Conservation (phyloP, 208 protist genomes). For the Leishmania turanica region DNA sequence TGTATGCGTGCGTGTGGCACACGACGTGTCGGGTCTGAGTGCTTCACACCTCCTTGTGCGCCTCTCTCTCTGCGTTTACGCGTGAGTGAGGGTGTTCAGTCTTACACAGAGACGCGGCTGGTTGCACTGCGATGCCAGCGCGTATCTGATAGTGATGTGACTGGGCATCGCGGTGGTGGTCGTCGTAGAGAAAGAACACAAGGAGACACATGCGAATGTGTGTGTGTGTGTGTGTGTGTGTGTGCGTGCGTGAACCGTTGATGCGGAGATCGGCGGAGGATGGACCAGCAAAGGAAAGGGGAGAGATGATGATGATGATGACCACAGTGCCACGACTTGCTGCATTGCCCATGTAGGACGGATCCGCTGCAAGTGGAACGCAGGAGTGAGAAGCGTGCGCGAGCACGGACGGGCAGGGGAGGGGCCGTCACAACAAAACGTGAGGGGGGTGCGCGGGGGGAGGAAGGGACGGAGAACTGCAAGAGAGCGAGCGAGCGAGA, state of each 20-base stretch:
- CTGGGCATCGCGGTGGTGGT: neutral
- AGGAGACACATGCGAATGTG: neutral
- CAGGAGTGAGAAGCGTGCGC: too few relatives aligned
- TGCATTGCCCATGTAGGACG: too few relatives aligned
- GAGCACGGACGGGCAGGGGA: too few relatives aligned
- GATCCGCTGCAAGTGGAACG: too few relatives aligned
- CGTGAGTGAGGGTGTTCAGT: neutral
- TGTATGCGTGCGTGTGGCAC: neutral
- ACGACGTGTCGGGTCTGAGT: neutral
- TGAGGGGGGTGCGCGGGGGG: too few relatives aligned
- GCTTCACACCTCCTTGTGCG: neutral
- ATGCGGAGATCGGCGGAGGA: neutral
- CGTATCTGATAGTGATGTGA: neutral
- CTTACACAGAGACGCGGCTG: neutral
- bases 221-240: neutral
- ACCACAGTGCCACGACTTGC: too few relatives aligned
- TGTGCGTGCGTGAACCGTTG: neutral
- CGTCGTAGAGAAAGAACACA: neutral
- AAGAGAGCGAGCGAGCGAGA: neutral
- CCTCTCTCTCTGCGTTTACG: neutral
- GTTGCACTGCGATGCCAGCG: neutral
- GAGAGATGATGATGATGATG: neutral
- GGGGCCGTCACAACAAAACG: too few relatives aligned
- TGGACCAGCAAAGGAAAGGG: neutral
- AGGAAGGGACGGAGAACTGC: too few relatives aligned